Evolutionary conservation across 2,329 filamentous ascomycete genomes (phyloP), one percentile per base, ranked within the genome.

Genomic region (Fusarium neocosmosporiellum): DNA sequence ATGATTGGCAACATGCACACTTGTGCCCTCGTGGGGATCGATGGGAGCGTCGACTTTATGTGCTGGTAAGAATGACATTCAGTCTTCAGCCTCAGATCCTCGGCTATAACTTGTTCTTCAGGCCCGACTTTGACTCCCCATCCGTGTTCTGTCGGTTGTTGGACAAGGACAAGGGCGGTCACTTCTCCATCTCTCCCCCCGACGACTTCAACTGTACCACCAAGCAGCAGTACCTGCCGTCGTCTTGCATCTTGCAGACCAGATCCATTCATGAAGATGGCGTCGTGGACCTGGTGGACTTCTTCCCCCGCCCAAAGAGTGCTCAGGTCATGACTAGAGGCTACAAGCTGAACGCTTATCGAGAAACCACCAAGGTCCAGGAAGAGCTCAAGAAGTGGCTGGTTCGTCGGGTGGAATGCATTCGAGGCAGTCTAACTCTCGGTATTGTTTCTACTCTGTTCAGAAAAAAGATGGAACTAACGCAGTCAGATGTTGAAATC

Each of bases 1-100:
- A 88, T 95, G 81, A 93, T 95, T 75, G 93, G 93, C 27, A 94
- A 94, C 78, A 94, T 95, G 92, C 88, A 91, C 76, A 95, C 92
- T 1, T 93, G 91, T 83, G 92, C 92, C 16, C 84, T 94, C n/a
- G 87, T 93, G 24, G 92, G 91, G 72, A 92, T 93, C 78, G 90
- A 92, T 77, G 92, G 92, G 27, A 92, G 91, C 72, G 81, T 95
- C 65, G 93, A 94, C 78, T 94, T 91, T 75, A 93, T 94, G 91
- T 94, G 92, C 81, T 95, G 92, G 90, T 90, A 77, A 81, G 86
- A 72, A 65, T 16, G 10, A 3, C 20, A 18, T 39, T 50, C n/a
- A n/a, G 14, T 3, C 7, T 37, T 58, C 16, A 39, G 39, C 13
- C 46, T 20, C 27, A 50, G 14, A 34, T n/a, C 20, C 18, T 65